These are phyloP conservation scores for Termitomyces sp. DNA, from an alignment of 768 basidiomycete genomes.

Conservation along the genomic window DNA sequence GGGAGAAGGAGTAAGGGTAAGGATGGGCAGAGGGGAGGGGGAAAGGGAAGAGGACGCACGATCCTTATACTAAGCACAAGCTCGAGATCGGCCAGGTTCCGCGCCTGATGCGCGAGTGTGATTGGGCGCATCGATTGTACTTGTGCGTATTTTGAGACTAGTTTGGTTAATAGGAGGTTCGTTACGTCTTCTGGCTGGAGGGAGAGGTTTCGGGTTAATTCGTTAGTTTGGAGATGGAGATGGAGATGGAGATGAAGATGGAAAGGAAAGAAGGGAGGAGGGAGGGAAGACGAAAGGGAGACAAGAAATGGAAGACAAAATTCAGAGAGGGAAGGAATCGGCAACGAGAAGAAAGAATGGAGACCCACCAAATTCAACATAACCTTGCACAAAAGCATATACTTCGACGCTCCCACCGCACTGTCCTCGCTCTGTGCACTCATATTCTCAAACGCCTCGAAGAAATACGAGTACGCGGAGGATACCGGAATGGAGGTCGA, in stretches of 20 bases:
- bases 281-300: too few species aligned
- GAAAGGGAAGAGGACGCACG: too few species aligned
- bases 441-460: constrained; percentile 92
- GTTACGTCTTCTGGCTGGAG: constrained; percentile 92
- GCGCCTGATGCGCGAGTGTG: constrained; percentile 89
- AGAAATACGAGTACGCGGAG: constrained; percentile 94
- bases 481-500: constrained; percentile 62
- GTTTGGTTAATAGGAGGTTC: constrained; percentile 80
- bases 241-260: too few species aligned
- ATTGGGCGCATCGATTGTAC: constrained; percentile 96
- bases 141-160: constrained; percentile 85
- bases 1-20: too few species aligned
- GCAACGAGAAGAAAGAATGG: too few species aligned
- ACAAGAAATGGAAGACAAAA: too few species aligned
- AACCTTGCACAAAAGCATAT: constrained; percentile 97
- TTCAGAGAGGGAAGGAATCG: too few species aligned
- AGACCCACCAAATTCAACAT: constrained; percentile 92
- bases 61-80: constrained; percentile 80
- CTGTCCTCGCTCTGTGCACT: constrained; percentile 67
- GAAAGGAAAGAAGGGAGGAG: too few species aligned
- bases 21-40: too few species aligned
- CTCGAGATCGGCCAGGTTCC: constrained; percentile 89
- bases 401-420: constrained; percentile 87
- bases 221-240: too few species aligned
- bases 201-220: too few species aligned